Base-by-base conservation (phyloP, 345 rosid genomes). In the Pugionium dolabratum region DNA sequence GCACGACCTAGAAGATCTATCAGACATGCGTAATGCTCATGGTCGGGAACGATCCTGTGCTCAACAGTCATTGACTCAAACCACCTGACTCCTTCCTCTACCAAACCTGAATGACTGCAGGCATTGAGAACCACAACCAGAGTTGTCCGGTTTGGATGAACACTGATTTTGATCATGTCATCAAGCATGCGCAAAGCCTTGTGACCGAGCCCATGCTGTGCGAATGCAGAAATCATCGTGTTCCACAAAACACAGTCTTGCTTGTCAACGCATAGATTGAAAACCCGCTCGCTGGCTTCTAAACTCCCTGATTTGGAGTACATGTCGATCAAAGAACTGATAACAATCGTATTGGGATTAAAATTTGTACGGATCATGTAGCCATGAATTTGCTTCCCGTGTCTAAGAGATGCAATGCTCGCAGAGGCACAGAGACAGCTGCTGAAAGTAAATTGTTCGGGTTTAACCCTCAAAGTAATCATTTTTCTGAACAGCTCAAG, bases 291-390 rank as follows among this genome's bases (percentile, higher is more conserved):
- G 37, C 84, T 84, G 65, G 66, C 65, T 39, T 76, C 77, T 54
- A 85, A 74, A 67, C 72, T 56, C 42, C 88, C 91, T 52, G 94
- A 86, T 78, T 85, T 88, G 6, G 94, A 80, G 70, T 88, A 85
- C 96, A 91, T 88, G 80, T 91, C 94, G 44, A 91, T 80, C 41
- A 91, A 87, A 68, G 96, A 91, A 74, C 94, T 80, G 10, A 62
- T 73, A 32, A 86, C 90, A 64, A 91, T 84, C 11, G 64, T 68
- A 78, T 86, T 86, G 25, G 87, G 85, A 59, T 79, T 75, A 59
- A 79, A 63, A 62, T 72, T 81, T 46, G 80, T 50, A 50, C 87
- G 75, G 46, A 82, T 44, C 79, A 88, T 64, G 74, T 59, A 78
- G 40, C 85, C 84, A 65, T 91, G 91, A 49, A 86, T 78, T 61